Base-by-base conservation (phyloP, 116 monocot genomes). In the Iris pallida region DNA sequence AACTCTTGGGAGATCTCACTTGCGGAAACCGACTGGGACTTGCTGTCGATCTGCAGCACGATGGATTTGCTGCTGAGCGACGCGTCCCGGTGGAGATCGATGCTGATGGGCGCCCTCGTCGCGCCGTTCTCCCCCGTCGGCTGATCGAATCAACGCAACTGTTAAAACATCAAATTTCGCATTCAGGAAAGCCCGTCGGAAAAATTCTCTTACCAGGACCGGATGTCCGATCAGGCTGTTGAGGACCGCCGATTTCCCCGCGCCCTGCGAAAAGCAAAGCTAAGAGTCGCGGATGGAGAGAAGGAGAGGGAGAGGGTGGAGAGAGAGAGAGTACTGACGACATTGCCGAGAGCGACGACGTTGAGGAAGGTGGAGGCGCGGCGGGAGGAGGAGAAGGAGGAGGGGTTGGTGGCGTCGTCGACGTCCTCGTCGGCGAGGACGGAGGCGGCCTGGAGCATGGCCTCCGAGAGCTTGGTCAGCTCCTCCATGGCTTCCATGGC, bases 101-200 rank as follows among this genome's bases (percentile, higher is more conserved):
- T 77, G 69, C 73, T 80, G 13, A 98, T 98, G 7, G 97, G 97
- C 41, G 90, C 87, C 47, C 97, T 75, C 15, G 97, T 98, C 11
- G 97, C 93, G 20, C 97, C 97, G 61, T 93, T 93, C 71, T 98
- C 97, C 70, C 97, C 97, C 0, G 97, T 98, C 0, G 97, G 93
- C 93, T 98, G 76, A 72, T 72, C 10, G 14, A 75, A 46, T 48
- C 11, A 61, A 58, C 16, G 47, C 30, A 16, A 1, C 41, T 44
- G 65, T 6, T 53, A n/a, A 55, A 55, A 7, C 18, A 62, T 30
- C 5, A 53, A 69, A 56, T 30, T 30, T 57, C 8, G 48, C 30
- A 30, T 30, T 30, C 30, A 30, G 42, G 7, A 63, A 52, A 62
- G 61, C 6, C 30, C 30, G 3, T 19, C 47, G n/a, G 52, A 16